Percentiles rank a stretch among this genome's conserved stretches.
Conservation (phyloP, 2,329 filamentous ascomycete species). For the Zymoseptoria brevis region DNA sequence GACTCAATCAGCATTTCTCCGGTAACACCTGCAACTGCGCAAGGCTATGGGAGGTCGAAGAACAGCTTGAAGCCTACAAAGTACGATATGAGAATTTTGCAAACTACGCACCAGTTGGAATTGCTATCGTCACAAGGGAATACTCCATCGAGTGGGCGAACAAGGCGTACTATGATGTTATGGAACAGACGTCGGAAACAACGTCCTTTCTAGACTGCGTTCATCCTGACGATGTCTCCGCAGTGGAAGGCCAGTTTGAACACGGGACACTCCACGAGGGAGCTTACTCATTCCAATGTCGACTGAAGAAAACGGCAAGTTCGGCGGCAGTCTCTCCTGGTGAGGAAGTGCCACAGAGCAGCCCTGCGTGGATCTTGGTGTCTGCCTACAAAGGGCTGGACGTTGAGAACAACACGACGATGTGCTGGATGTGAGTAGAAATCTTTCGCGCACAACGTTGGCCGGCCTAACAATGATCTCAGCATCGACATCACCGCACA, state of each 20-base stretch:
- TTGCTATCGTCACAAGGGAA: conserved; percentile 5
- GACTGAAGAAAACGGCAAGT: conserved; percentile 11
- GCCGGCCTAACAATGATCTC: not conserved
- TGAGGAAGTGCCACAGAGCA: conserved; percentile 3
- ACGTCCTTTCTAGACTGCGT: conserved; percentile 11
- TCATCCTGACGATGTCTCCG: conserved; percentile 12
- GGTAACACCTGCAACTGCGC: conserved; percentile 13
- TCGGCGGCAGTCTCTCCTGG: conserved; percentile 8
- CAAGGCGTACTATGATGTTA: conserved; percentile 14
- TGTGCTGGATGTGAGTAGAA: conserved; percentile 18
- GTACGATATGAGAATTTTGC: conserved; percentile 14
- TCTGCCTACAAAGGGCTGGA: conserved; percentile 11
- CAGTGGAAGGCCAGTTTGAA: conserved; percentile 8
- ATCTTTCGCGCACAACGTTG: not conserved
- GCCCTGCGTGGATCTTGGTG: conserved; percentile 14
- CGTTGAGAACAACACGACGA: conserved; percentile 8
- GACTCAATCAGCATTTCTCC: conserved; percentile 12
- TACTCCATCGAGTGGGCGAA: conserved; percentile 15
- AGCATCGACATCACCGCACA: conserved; percentile 38
- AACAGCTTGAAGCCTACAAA: conserved; percentile 11
- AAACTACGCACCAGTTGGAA: conserved; percentile 14
- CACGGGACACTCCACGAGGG: conserved; percentile 7
- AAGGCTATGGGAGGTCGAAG: conserved; percentile 9
- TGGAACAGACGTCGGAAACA: conserved; percentile 6
- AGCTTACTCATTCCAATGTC: conserved; percentile 16